Evolutionary conservation across 345 rosid species (phyloP).

Genomic region (Murraya paniculata): DNA sequence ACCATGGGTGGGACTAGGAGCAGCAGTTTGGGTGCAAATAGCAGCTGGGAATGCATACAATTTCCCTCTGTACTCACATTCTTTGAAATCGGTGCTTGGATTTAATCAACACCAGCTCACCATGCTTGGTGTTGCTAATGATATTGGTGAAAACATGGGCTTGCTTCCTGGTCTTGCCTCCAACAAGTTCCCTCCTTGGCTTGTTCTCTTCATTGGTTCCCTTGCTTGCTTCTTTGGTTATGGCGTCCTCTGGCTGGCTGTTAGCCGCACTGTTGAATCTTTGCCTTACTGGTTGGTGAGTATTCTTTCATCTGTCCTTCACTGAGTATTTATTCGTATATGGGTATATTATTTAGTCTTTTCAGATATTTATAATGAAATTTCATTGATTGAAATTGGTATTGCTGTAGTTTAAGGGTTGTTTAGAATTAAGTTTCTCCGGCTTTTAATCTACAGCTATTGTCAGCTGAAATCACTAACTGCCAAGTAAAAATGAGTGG

Average conservation of each 20-base stretch:
- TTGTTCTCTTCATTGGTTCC: constrained; percentile 51
- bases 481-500: no score
- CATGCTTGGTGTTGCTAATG: constrained; percentile 70
- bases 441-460: neutral
- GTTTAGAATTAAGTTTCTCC: neutral
- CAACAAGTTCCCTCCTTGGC: constrained; percentile 71
- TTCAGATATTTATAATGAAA: neutral
- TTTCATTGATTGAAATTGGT: neutral
- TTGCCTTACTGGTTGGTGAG: constrained; percentile 78
- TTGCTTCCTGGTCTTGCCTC: constrained; percentile 61
- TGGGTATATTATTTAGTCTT: neutral
- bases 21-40: constrained; percentile 65
- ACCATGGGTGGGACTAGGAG: constrained; percentile 73
- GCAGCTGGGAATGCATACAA: constrained; percentile 64
- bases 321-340: neutral
- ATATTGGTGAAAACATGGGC: constrained; percentile 68
- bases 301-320: neutral
- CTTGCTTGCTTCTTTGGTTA: constrained; percentile 57
- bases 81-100: constrained; percentile 67
- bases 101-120: constrained; percentile 67
- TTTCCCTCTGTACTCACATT: constrained; percentile 71
- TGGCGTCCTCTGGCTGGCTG: constrained; percentile 65
- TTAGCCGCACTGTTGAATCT: constrained; percentile 36
- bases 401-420: neutral
- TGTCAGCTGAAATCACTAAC: no score